These are phyloP conservation scores for Leptosphaerulina australis DNA, from an alignment of 2,329 filamentous ascomycete species.

Conservation along the genomic window DNA sequence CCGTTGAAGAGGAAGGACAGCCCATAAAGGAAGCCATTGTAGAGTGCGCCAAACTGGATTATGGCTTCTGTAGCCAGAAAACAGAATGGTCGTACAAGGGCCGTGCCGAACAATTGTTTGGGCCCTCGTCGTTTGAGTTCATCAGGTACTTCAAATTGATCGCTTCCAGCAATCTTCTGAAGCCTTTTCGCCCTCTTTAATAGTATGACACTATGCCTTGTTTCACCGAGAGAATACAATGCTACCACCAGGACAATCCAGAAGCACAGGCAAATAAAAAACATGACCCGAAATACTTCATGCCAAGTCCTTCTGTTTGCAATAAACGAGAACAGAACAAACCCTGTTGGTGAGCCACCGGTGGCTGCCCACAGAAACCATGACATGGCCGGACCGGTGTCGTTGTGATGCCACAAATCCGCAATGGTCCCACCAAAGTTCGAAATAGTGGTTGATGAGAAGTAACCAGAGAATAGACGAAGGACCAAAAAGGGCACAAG, in stretches of 20 bases:
- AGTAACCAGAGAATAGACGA: conserved; percentile 54
- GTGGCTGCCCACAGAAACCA: conserved; percentile 57
- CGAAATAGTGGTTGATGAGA: conserved; percentile 50
- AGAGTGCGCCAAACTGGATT: conserved; percentile 55
- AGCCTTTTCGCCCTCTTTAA: conserved; percentile 41
- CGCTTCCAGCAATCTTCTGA: conserved; percentile 34
- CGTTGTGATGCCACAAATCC: conserved; percentile 52
- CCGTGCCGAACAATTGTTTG: conserved; percentile 50
- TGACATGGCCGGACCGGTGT: conserved; percentile 52
- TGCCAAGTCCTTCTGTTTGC: conserved; percentile 53
- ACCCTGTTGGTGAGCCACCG: conserved; percentile 54
- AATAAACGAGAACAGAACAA: conserved; percentile 55
- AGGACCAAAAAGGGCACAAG: conserved; percentile 53
- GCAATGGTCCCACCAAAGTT: conserved; percentile 55
- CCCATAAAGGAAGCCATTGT: conserved; percentile 58
- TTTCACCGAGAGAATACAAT: conserved; percentile 50
- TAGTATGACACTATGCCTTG: conserved; percentile 54
- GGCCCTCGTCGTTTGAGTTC: conserved; percentile 49
- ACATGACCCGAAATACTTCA: conserved; percentile 54
- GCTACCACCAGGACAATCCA: conserved; percentile 53
- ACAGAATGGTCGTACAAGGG: conserved; percentile 55
- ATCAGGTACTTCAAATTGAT: conserved; percentile 44
- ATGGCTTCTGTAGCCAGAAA: conserved; percentile 57
- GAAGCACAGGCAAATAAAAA: conserved; percentile 53
- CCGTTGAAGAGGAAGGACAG: conserved; percentile 58